Conservation (phyloP, 805 yeast genomes). For the Komagataella populi region DNA sequence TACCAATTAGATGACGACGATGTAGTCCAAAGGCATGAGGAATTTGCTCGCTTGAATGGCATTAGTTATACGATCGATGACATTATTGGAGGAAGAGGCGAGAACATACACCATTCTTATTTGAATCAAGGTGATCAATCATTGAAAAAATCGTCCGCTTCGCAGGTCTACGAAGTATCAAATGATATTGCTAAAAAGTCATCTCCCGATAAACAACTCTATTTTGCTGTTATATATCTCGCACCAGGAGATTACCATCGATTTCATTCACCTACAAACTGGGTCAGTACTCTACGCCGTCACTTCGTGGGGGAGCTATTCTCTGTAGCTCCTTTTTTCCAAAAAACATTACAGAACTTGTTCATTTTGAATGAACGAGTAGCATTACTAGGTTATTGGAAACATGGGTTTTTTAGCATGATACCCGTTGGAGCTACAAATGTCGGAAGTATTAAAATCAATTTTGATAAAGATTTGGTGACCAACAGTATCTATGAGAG, state of each 20-base stretch:
- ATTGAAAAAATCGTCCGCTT: slow-evolving; percentile 14
- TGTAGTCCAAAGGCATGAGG: slow-evolving; percentile 39
- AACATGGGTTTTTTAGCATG: slow-evolving; percentile 94
- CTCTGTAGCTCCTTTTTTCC: slow-evolving; percentile 95
- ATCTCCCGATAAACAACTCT: slow-evolving; percentile 39
- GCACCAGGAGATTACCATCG: slow-evolving; percentile 99
- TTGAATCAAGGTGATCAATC: slow-evolving; percentile 62
- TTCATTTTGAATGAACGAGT: slow-evolving; percentile 92
- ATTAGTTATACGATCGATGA: slow-evolving; percentile 60
- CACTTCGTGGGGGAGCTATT: slow-evolving; percentile 93
- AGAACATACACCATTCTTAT: slow-evolving; percentile 30
- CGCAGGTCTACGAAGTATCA: slow-evolving; percentile 14
- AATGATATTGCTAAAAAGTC: slow-evolving; percentile 9
- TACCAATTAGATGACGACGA: slow-evolving; percentile 23
- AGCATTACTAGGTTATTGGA: slow-evolving; percentile 91
- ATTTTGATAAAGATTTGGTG: slow-evolving; percentile 80
- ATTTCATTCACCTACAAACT: slow-evolving; percentile 89
- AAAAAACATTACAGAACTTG: slow-evolving; percentile 69
- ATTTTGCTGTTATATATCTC: slow-evolving; percentile 81
- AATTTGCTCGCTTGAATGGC: slow-evolving; percentile 70
- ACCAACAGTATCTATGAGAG: slow-evolving; percentile 67
- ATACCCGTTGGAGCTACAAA: slow-evolving; percentile 99
- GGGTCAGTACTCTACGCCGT: slow-evolving; percentile 90
- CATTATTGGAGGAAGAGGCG: slow-evolving; percentile 41
- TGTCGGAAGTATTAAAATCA: slow-evolving; percentile 87